Percentiles rank a stretch among this genome's conserved stretches.
Evolutionary conservation across 129 eudicot genomes (phyloP).

Genomic region (Mikania micrantha): DNA sequence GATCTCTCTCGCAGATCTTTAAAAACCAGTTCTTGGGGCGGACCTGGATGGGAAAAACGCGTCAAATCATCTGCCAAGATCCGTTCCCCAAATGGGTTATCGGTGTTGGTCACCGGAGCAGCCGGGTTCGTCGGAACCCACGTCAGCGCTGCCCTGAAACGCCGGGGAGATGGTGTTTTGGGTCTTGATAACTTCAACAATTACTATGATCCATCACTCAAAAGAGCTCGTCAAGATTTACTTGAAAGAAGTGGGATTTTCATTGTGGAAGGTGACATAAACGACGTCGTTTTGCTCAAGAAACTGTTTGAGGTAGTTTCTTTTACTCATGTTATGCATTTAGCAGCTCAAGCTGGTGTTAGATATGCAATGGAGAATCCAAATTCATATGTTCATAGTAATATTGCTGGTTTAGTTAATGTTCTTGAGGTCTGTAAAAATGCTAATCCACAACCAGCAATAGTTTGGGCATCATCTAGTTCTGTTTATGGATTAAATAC

Average conservation of each 20-base stretch:
- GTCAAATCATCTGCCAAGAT: conserved; percentile 54
- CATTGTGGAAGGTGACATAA: conserved; percentile 88
- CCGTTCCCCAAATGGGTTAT: conserved; percentile 52
- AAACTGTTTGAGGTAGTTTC: conserved; percentile 58
- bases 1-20: conserved; percentile 77
- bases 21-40: conserved; percentile 52
- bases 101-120: conserved; percentile 86
- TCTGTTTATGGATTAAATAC: conserved; percentile 80
- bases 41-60: conserved; percentile 67
- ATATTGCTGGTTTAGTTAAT: conserved; percentile 74
- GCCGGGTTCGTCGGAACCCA: conserved; percentile 93
- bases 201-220: conserved; percentile 68
- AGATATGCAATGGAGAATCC: conserved; percentile 88
- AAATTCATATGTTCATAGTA: conserved; percentile 73
- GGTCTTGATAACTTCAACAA: conserved; percentile 72
- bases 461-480: conserved; percentile 89
- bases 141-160: conserved; percentile 67
- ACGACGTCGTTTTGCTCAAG: conserved; percentile 48
- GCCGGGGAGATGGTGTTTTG: conserved; percentile 80
- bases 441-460: conserved; percentile 82
- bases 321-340: conserved; percentile 89
- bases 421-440: conserved; percentile 65
- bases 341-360: conserved; percentile 92
- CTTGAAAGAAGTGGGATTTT: conserved; percentile 58
- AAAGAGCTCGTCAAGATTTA: conserved; percentile 62